A percentile compares a stretch with the other conserved stretches of the same genome.
These are phyloP conservation scores for Claviceps capensis DNA, from an alignment of 2,329 filamentous ascomycete species.

Conservation along the genomic window DNA sequence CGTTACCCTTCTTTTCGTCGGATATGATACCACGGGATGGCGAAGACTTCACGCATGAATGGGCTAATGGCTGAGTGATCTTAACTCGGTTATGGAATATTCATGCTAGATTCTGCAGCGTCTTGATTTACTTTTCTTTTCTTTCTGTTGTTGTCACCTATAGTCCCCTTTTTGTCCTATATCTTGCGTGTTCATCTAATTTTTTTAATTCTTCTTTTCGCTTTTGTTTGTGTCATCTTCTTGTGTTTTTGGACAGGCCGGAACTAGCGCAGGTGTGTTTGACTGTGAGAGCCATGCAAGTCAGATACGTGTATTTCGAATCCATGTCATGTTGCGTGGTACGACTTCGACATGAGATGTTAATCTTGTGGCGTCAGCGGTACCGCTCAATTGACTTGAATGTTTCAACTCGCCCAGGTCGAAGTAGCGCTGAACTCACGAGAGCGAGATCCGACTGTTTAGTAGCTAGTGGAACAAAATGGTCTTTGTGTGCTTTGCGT, in stretches of 20 bases:
- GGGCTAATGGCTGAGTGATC: conserved; percentile 2
- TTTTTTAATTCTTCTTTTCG: conserved; percentile 6
- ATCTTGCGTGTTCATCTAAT: conserved; percentile 4
- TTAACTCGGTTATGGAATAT: conserved; percentile 6
- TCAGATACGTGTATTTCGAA: neutral
- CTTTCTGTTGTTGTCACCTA: conserved; percentile 5
- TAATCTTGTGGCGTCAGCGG: neutral
- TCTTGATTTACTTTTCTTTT: conserved; percentile 10
- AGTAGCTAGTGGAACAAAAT: neutral
- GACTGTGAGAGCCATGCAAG: neutral
- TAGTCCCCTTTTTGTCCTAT: conserved; percentile 2
- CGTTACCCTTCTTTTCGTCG: conserved; percentile 4
- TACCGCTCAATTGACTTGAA: too few relatives aligned
- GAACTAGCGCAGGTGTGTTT: conserved; percentile 6
- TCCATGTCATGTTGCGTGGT: neutral
- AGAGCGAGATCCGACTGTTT: neutral
- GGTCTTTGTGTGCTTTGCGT: neutral
- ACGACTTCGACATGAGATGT: neutral
- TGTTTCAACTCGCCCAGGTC: too few relatives aligned
- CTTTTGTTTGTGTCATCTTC: conserved; percentile 3
- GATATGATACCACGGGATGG: conserved; percentile 16
- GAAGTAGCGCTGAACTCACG: neutral
- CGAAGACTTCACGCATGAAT: conserved; percentile 2
- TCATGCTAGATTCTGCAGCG: conserved; percentile 2
- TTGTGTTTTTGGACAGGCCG: conserved; percentile 7